These are phyloP conservation scores for Zoysia japonica DNA, from an alignment of 176 grass and related monocot species.

Conservation along the genomic window DNA sequence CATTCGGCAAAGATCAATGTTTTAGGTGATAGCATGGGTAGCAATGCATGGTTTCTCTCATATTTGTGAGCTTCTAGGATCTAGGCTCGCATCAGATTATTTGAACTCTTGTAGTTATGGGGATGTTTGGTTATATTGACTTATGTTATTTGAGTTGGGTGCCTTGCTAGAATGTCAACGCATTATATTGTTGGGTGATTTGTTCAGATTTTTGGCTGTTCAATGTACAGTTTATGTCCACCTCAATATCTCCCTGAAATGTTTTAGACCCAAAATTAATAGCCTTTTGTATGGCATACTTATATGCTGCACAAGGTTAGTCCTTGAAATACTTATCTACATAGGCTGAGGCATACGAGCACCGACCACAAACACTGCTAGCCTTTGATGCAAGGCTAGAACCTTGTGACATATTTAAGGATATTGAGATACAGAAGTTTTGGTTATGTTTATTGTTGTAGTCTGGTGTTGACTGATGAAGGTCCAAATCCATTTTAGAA, in stretches of 20 bases:
- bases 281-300: not conserved
- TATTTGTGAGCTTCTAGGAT: not conserved
- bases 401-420: conserved; percentile 5
- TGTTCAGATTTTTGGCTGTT: conserved; percentile 1
- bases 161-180: not conserved
- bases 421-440: not conserved
- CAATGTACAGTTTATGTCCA: not conserved
- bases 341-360: not conserved
- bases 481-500: not conserved
- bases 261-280: not conserved
- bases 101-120: not conserved
- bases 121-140: conserved; percentile 9
- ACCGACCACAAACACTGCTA: conserved; percentile 3
- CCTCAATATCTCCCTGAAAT: conserved; percentile 3
- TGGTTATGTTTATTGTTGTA: not conserved
- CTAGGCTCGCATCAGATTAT: not conserved
- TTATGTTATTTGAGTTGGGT: conserved; percentile 1
- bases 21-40: conserved; percentile 26
- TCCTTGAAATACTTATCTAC: not conserved
- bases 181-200: not conserved
- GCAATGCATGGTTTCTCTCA: not conserved
- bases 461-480: not conserved
- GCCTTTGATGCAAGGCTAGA: not conserved
- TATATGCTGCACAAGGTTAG: not conserved
- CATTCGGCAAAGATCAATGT: not conserved